Percentiles rank a stretch among this genome's conserved stretches.
Evolutionary conservation across 2,329 filamentous ascomycete species (phyloP).

Genomic region (Sphaceloma murrayae): DNA sequence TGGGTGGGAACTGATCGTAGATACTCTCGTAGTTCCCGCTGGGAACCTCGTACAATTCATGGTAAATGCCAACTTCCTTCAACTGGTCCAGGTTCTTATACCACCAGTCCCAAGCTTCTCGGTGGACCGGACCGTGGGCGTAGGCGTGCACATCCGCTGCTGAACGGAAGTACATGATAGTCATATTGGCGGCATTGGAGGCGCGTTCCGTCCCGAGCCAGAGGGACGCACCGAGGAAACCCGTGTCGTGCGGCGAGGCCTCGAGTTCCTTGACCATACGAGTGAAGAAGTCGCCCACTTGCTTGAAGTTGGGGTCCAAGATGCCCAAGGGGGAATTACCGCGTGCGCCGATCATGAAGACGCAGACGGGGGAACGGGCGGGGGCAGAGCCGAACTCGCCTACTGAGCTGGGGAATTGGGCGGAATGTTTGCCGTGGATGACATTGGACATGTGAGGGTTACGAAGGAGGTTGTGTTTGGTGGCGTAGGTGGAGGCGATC

Average conservation of each 20-base stretch:
- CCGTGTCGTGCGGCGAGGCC: constrained; percentile 35
- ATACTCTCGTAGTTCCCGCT: constrained; percentile 43
- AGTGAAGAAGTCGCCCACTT: constrained; percentile 33
- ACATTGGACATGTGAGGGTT: constrained; percentile 33
- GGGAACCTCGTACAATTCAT: constrained; percentile 45
- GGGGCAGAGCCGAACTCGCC: constrained; percentile 28
- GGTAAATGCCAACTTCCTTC: constrained; percentile 41
- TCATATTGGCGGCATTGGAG: constrained; percentile 34
- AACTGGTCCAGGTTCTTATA: constrained; percentile 24
- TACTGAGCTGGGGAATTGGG: constrained; percentile 31
- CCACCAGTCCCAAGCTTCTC: constrained; percentile 44
- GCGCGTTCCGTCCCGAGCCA: constrained; percentile 34
- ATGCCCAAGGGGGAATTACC: constrained; percentile 39
- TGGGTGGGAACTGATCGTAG: constrained; percentile 36
- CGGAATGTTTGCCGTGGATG: constrained; percentile 30
- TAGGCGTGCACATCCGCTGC: constrained; percentile 43
- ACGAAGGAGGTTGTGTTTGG: constrained; percentile 27
- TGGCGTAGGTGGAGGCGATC: constrained; percentile 28
- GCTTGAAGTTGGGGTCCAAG: constrained; percentile 37
- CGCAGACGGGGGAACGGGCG: constrained; percentile 27
- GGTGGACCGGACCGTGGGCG: constrained; percentile 42
- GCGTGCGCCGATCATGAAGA: constrained; percentile 33
- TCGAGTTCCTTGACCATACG: constrained; percentile 31
- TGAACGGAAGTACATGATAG: constrained; percentile 44
- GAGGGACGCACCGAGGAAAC: constrained; percentile 38